Base-by-base conservation (phyloP, 768 basidiomycete genomes). In the Pleurotus platypus region DNA sequence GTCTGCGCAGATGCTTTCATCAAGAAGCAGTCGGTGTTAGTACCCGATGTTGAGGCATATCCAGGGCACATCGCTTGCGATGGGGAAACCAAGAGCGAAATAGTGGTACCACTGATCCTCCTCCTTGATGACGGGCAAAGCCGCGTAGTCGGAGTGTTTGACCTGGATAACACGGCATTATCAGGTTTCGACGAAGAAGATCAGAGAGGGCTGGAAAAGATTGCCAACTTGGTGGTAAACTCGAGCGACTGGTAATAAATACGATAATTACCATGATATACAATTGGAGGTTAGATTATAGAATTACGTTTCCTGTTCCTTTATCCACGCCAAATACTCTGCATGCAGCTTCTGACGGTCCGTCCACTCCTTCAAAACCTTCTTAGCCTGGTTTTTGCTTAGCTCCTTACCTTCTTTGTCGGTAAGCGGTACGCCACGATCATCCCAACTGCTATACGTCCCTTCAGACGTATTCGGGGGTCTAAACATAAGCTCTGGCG, bases 61-160 rank as follows among this genome's bases (percentile, higher is more conserved):
- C 92, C 92, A 1, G 94, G 95, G 0, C 96, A 98, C 67, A 96
- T 97, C 60, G 92, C 93, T 2, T 98, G 96, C 66, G 94, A 98
- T 62, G 90, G 86, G 18, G 85, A 87, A 54, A 96, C 95, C 2
- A 87, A 87, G 65, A 92, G 90, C 63, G 96, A 98, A 69, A 84
- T 98, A 49, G 94, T 97, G 20, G 75, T 89, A 49, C 95, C 95
- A 5, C 76, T 98, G 15, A 66, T 86, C 46, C 61, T 78, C 39
- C 61, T 59, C 35, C 53, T 69, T 50, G 30, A 35, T 35, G 70
- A 69, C 39, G 70, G 63, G n/a, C 65, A 67, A 24, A 63, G 66
- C 27, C 59, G 69, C 39, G 69, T 74, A 13, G 57, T 83, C 47
- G 85, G 85, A n/a, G 84, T 88, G 16, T 72, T 97, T 42, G 94